Evolutionary conservation across 2,329 filamentous ascomycete species (phyloP).

Genomic region (Scopulariopsis brevicaulis): DNA sequence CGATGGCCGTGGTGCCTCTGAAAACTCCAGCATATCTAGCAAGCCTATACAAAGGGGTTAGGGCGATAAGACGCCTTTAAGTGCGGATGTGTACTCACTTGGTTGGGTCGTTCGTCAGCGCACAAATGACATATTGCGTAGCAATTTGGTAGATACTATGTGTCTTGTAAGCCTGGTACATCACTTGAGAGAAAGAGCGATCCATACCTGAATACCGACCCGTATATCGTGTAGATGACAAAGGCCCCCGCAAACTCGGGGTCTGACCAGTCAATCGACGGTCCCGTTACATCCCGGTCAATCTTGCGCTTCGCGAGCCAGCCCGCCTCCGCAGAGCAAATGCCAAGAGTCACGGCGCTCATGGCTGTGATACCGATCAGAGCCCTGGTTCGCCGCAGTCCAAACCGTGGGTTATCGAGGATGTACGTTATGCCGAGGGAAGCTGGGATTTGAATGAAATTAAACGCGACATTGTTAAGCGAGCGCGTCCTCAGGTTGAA

Average conservation of each 20-base stretch:
- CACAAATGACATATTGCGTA: slow-evolving; percentile 8
- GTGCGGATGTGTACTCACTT: no score
- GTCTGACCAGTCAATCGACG: slow-evolving; percentile 8
- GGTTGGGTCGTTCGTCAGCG: slow-evolving; percentile 9
- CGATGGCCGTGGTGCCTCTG: slow-evolving; percentile 7
- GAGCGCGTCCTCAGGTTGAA: slow-evolving; percentile 9
- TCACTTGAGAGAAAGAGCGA: background rate
- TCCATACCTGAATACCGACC: slow-evolving; percentile 6
- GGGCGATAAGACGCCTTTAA: no score
- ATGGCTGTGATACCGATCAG: background rate
- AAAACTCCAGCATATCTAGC: slow-evolving; percentile 7
- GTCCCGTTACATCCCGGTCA: background rate
- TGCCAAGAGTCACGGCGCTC: slow-evolving; percentile 4
- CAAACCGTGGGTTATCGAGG: slow-evolving; percentile 5
- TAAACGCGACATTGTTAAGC: slow-evolving; percentile 9
- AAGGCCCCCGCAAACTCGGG: slow-evolving; percentile 6
- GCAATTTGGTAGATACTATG: slow-evolving; percentile 5
- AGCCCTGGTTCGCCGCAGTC: slow-evolving; percentile 2
- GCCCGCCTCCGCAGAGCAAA: slow-evolving; percentile 3
- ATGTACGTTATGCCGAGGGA: slow-evolving; percentile 6
- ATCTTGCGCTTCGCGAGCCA: background rate
- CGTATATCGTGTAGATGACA: slow-evolving; percentile 8
- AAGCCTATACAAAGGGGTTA: no score
- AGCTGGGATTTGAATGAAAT: slow-evolving; percentile 9
- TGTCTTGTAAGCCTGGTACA: background rate